Evolutionary conservation across 176 grass and related monocot species (phyloP).

Genomic region (Dactylis glomerata): DNA sequence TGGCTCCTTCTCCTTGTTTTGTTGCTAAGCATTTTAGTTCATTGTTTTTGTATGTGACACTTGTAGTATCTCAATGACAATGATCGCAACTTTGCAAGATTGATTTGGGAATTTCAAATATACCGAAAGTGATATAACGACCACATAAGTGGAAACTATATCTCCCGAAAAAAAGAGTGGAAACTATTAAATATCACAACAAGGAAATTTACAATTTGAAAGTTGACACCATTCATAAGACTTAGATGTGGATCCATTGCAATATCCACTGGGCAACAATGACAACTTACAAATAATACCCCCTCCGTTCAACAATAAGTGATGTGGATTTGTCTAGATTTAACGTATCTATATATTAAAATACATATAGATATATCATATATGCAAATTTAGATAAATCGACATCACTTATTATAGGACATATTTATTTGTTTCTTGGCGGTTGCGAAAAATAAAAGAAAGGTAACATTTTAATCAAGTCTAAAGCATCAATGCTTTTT

Average conservation of each 20-base stretch:
- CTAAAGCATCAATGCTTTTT: no score
- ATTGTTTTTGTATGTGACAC: background rate
- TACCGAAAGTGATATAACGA: background rate
- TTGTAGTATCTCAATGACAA: background rate
- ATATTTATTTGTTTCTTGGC: background rate
- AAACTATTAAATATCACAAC: background rate
- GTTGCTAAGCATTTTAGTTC: background rate
- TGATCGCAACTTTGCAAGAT: background rate
- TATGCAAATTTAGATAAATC: no score
- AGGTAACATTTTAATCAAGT: background rate
- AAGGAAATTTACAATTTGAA: background rate
- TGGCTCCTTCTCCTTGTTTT: background rate
- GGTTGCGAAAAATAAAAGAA: background rate
- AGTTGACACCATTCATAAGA: background rate
- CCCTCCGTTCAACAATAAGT: no score
- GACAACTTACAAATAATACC: background rate
- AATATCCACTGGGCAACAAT: background rate
- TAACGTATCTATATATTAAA: no score
- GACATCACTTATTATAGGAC: no score
- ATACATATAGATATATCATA: no score
- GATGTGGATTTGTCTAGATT: no score
- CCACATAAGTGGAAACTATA: background rate
- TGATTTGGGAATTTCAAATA: background rate
- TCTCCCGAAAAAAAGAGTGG: background rate
- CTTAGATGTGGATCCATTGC: background rate